Evolutionary conservation across 768 basidiomycete species (phyloP), one percentile per base, ranked within the genome.

Genomic region (Hygrophorus pudorinus): DNA sequence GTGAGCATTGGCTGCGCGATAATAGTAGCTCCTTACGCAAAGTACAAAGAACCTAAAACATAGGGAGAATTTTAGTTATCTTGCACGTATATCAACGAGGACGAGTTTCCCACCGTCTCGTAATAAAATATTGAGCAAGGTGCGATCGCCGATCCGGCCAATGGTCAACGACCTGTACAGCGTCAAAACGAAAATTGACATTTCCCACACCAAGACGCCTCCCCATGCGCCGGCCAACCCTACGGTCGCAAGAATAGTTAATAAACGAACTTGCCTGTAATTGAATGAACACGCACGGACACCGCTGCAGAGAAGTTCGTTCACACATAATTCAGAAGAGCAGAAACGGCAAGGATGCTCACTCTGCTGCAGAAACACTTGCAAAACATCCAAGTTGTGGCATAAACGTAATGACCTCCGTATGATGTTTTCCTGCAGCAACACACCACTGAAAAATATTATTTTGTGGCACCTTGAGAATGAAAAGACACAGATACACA

Each of bases 101-200:
- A 11, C 4, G 12, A 18, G 4, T 43, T 13, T 53, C 61, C 18
- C 42, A 68, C 69, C 70, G 56, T 71, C 69, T 32, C 69, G 61
- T 14, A 69, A 41, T n/a, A 72, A 48, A 20, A 67, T 45, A 24
- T 46, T 46, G 14, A 68, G n/a, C 45, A 72, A 44, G 8, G 46
- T 55, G 16, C 56, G 48, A 1, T 44, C 57, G 27, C 50, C 46
- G 13, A 44, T 45, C 10, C 56, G 51, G 1, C 57, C 55, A 2
- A 63, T 35, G 7, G 48, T 50, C 13, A 68, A 49, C 4, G 68
- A 58, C 43, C 68, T 70, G 50, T 60, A 64, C 14, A 70, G 45
- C 5, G 70, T 72, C 58, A 71, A 59, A 14, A 41, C 52, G 40
- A 72, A 68, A 2, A 72, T 60, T 11, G 66, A 41, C 1, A 58